Evolutionary conservation across 768 basidiomycete species (phyloP).

Genomic region (Auriscalpium vulgare): DNA sequence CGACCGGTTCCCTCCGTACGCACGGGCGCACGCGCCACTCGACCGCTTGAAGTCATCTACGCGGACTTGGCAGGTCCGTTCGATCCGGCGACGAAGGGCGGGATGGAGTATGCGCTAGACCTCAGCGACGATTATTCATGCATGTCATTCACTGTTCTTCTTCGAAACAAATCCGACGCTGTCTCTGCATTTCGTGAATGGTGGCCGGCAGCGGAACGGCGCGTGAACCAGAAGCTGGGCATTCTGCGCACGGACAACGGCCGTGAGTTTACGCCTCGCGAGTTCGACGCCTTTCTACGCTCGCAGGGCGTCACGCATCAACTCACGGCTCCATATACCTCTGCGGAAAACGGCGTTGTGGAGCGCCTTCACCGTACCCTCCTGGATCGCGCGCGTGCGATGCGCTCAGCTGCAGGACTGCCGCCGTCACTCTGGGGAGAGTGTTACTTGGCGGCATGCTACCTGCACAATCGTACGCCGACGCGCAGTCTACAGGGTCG

Average conservation of each 20-base stretch:
- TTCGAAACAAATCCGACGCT: neutral
- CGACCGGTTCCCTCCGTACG: neutral
- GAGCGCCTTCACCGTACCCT: conserved; percentile 30
- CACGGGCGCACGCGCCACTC: neutral
- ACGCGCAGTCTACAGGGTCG: neutral
- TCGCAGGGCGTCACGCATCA: conserved; percentile 4
- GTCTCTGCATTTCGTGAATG: neutral
- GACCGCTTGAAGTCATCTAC: neutral
- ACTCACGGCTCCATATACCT: conserved; percentile 27
- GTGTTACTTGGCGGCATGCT: neutral
- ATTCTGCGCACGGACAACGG: neutral
- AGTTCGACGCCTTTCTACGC: neutral
- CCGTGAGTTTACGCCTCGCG: no score
- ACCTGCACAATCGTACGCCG: neutral
- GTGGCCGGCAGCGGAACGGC: neutral
- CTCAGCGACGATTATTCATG: neutral
- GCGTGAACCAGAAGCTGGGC: neutral
- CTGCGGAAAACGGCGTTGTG: conserved; percentile 30
- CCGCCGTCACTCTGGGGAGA: conserved; percentile 1
- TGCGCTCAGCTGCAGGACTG: conserved; percentile 3
- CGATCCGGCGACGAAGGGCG: neutral
- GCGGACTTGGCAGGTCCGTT: neutral
- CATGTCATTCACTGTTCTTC: neutral
- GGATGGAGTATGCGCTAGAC: neutral
- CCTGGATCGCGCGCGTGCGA: conserved; percentile 9